Evolutionary conservation across 2,329 filamentous ascomycete species (phyloP).

Genomic region (Neonectria sp.): DNA sequence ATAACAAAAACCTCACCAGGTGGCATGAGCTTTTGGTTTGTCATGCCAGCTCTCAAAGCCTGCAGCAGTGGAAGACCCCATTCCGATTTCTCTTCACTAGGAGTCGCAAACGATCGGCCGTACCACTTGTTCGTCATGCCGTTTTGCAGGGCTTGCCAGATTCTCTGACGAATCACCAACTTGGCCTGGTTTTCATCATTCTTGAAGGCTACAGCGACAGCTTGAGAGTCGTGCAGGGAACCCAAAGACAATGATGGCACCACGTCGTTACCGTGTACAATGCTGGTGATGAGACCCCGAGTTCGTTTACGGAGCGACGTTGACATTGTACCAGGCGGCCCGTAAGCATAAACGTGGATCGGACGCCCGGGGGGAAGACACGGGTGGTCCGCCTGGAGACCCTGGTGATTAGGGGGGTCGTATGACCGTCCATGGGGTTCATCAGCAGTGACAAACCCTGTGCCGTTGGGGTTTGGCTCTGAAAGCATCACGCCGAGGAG

Average conservation of each 20-base stretch:
- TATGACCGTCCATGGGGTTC: slow-evolving; percentile 61
- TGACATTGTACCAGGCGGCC: slow-evolving; percentile 81
- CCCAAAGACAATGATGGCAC: slow-evolving; percentile 83
- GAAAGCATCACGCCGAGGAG: slow-evolving; percentile 80
- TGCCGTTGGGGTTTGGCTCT: slow-evolving; percentile 69
- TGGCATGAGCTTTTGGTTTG: slow-evolving; percentile 78
- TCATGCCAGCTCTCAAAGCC: slow-evolving; percentile 77
- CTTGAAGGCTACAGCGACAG: slow-evolving; percentile 80
- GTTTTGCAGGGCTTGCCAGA: slow-evolving; percentile 76
- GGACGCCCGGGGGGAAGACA: slow-evolving; percentile 78
- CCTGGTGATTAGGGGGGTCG: slow-evolving; percentile 49
- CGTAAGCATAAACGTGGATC: slow-evolving; percentile 86
- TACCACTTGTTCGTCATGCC: slow-evolving; percentile 75
- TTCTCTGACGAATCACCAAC: slow-evolving; percentile 74
- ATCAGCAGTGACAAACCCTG: slow-evolving; percentile 75
- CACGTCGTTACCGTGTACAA: slow-evolving; percentile 81
- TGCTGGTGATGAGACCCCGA: slow-evolving; percentile 80
- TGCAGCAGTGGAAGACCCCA: slow-evolving; percentile 80
- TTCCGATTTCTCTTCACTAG: slow-evolving; percentile 71
- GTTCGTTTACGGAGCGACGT: slow-evolving; percentile 78
- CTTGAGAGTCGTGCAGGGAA: slow-evolving; percentile 81
- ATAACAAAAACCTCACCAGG: slow-evolving; percentile 84
- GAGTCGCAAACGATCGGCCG: slow-evolving; percentile 54
- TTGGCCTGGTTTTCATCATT: slow-evolving; percentile 78
- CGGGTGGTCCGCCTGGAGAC: slow-evolving; percentile 53